Evolutionary conservation across 2,329 filamentous ascomycete species (phyloP), one percentile per base, ranked within the genome.

Genomic region (Cladophialophora psammophila): DNA sequence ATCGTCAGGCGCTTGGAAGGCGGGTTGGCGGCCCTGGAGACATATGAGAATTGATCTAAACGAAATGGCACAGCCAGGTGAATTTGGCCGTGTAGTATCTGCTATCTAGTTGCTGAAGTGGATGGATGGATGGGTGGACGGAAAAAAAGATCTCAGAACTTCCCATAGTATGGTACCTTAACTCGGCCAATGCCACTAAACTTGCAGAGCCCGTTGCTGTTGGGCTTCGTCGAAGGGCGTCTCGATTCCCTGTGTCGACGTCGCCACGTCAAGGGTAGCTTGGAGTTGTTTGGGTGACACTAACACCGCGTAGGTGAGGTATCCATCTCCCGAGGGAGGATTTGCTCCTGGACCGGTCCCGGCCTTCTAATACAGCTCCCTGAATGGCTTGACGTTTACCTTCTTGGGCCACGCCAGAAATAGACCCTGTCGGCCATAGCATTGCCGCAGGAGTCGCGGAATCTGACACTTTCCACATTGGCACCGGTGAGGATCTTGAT

Each of bases 401-500:
- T 72, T 6, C 74, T 67, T 1, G 79, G 80, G 5, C n/a, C 31
- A 55, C 76, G 74, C 1, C 71, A 74, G 71, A 76, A 74, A 12
- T 69, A 76, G 68, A 86, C 82, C 8, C 75, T 77, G n/a, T 82
- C 83, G 6, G 82, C 81, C 9, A 75, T 76, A 13, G 77, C 79
- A 8, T 54, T 55, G 73, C 74, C 73, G 72, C 60, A 32, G 74
- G 59, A 34, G 40, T 8, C 26, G 9, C 81, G 74, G 38, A 85
- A 71, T 50, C 83, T 69, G 69, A 88, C 74, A 66, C 83, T 74
- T 58, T 80, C 67, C 18, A 84, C 81, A 45, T 80, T 71, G 3
- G 83, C 81, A 26, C 83, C 78, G 0, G 80, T 81, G 6, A 85
- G 72, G 1, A 86, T 73, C 12, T 77, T 73, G 1, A 86, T 71